A percentile compares a stretch with the other conserved stretches of the same genome.
These are phyloP conservation scores for Adansonia grandidieri DNA, from an alignment of 441 rosid species.

Conservation along the genomic window DNA sequence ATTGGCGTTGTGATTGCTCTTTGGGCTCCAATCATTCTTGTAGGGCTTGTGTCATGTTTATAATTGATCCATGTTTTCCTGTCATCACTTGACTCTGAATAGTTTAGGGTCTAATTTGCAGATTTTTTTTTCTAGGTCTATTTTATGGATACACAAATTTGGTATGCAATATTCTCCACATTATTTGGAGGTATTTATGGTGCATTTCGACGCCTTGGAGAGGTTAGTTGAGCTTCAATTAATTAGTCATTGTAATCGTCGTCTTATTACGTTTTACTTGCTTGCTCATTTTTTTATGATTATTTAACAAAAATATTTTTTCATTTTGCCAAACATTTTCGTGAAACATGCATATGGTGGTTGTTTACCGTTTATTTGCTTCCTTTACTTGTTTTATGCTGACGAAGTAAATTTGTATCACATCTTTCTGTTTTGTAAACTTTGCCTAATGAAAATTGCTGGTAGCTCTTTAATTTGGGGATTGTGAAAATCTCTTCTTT, in stretches of 20 bases:
- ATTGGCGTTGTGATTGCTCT: conserved; percentile 94
- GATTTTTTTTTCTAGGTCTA: conserved; percentile 60
- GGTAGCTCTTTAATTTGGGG: not conserved
- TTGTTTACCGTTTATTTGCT: not conserved
- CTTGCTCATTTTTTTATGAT: conserved; percentile 13
- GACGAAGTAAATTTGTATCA: not conserved
- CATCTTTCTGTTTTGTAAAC: not conserved
- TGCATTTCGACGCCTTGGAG: conserved; percentile 98
- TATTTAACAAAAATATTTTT: not conserved
- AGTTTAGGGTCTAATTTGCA: conserved; percentile 23
- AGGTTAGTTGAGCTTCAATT: conserved; percentile 55
- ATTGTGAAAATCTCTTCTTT: not conserved
- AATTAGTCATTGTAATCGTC: not conserved
- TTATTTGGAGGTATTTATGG: conserved; percentile 98
- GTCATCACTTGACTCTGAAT: conserved; percentile 12
- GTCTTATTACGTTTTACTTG: conserved; percentile 1
- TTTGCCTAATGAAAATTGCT: not conserved
- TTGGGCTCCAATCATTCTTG: conserved; percentile 98
- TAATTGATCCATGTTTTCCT: conserved; percentile 18
- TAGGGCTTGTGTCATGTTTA: conserved; percentile 38
- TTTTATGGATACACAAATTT: conserved; percentile 98
- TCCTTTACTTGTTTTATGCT: not conserved
- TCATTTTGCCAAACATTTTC: not conserved
- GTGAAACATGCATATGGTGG: not conserved
- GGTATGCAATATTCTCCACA: conserved; percentile 99